Conservation (phyloP, 2,329 filamentous ascomycete genomes). For the Fusarium clavum region DNA sequence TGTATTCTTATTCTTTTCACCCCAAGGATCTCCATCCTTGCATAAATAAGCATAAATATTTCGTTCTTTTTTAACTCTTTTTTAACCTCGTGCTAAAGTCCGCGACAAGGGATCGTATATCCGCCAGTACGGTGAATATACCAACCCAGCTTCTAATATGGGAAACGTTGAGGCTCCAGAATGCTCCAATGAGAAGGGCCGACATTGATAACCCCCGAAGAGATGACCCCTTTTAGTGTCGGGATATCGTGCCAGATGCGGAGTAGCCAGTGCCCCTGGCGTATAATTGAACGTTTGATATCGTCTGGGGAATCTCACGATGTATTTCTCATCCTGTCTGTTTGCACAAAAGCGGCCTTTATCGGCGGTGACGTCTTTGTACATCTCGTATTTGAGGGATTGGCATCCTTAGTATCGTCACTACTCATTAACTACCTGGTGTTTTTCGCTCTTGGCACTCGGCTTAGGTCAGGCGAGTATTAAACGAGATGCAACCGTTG, state of each 20-base stretch:
- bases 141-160: slow-evolving; percentile 5
- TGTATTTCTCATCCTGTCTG: background rate
- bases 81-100: background rate
- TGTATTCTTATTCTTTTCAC: slow-evolving; percentile 16
- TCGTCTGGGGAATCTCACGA: slow-evolving; percentile 20
- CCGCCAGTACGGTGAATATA: slow-evolving; percentile 21
- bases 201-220: slow-evolving; percentile 6
- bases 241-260: slow-evolving; percentile 15
- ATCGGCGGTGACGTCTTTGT: slow-evolving; percentile 6
- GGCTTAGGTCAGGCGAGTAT: slow-evolving; percentile 17
- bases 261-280: slow-evolving; percentile 15
- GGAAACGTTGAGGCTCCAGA: slow-evolving; percentile 2
- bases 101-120: slow-evolving; percentile 2
- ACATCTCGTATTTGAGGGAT: slow-evolving; percentile 8
- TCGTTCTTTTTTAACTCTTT: slow-evolving; percentile 1
- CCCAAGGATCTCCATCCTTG: slow-evolving; percentile 18
- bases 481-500: background rate
- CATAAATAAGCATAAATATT: slow-evolving; percentile 32
- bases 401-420: slow-evolving; percentile 2
- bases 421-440: background rate
- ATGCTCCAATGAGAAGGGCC: slow-evolving; percentile 17
- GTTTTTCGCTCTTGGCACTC: slow-evolving; percentile 9
- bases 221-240: background rate
- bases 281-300: slow-evolving; percentile 29
- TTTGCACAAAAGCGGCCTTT: slow-evolving; percentile 3